Evolutionary conservation across 2,329 filamentous ascomycete species (phyloP), one percentile per base, ranked within the genome.

Genomic region (Paraphaeosphaeria minitans): DNA sequence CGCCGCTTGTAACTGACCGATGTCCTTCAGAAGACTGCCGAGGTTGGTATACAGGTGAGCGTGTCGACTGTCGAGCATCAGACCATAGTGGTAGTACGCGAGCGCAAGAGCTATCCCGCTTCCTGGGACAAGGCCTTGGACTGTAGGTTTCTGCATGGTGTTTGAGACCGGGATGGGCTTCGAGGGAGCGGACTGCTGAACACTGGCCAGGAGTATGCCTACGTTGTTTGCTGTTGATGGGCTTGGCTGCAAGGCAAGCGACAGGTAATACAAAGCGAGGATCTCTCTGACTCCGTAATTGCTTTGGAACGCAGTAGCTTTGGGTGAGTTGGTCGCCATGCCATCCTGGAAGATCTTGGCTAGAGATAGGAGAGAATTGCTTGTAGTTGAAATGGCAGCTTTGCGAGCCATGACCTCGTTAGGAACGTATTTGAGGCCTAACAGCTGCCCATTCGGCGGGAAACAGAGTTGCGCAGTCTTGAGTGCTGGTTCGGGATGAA

Each of bases 221-320:
- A 99, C 93, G 74, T 99, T 99, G 74, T 99, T 99, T 0, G 95
- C 95, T 0, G 95, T 99, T 0, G 95, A 99, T 2, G 95, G 95
- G 69, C 95, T 98, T 49, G 95, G 93, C 64, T 97, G 95, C 2
- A 99, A 83, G 0, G 95, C 96, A 3, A 99, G 81, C 0, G 95
- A 99, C 2, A 99, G 83, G 71, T 99, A 99, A 75, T 99, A 99
- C 13, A 99, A 84, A 1, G 93, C 92, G 37, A 99, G 79, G 39
- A 99, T 98, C 70, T 99, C 95, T 43, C 92, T 88, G 24, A 98
- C 92, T 1, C 92, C 90, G 46, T 89, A 88, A 2, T 88, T 85
- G 56, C 87, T 86, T 58, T 85, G 85, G 22, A 86, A 79, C 12
- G 85, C 79, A 3, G 71, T 64, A 12, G 84, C 81, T 22, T 83